Conservation (phyloP, 2,329 filamentous ascomycete genomes). For the Neocatenulostroma microsporum region DNA sequence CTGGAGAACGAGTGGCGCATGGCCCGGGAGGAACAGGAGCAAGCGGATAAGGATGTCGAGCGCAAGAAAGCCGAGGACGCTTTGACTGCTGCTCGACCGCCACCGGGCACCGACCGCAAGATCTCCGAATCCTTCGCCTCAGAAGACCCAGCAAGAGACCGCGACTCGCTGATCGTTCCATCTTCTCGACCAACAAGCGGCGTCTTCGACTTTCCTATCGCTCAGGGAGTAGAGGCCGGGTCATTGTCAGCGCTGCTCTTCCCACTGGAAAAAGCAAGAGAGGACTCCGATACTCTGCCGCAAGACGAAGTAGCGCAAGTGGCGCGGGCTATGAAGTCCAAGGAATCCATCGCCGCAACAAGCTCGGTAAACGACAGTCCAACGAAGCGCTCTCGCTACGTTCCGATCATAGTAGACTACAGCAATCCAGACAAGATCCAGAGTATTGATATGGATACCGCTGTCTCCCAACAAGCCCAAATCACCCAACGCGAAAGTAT, state of each 20-base stretch:
- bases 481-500: no score
- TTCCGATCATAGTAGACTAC: constrained; percentile 14
- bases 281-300: constrained; percentile 4
- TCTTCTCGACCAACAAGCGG: constrained; percentile 6
- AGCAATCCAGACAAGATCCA: constrained; percentile 2
- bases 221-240: no score
- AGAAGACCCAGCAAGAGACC: constrained; percentile 4
- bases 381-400: constrained; percentile 9
- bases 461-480: no score
- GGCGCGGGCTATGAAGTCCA: not conserved
- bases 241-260: not conserved
- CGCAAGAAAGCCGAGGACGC: not conserved
- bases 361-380: constrained; percentile 5
- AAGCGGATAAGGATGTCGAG: not conserved
- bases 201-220: not conserved
- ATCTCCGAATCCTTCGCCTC: constrained; percentile 4
- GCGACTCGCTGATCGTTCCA: constrained; percentile 3
- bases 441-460: no score
- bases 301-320: not conserved
- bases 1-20: constrained; percentile 51
- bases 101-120: not conserved
- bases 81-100: not conserved
- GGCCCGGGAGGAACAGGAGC: not conserved
- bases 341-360: not conserved
- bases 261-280: not conserved